Evolutionary conservation across 164 flowering plant species (phyloP).

Genomic region (Macadamia integrifolia): DNA sequence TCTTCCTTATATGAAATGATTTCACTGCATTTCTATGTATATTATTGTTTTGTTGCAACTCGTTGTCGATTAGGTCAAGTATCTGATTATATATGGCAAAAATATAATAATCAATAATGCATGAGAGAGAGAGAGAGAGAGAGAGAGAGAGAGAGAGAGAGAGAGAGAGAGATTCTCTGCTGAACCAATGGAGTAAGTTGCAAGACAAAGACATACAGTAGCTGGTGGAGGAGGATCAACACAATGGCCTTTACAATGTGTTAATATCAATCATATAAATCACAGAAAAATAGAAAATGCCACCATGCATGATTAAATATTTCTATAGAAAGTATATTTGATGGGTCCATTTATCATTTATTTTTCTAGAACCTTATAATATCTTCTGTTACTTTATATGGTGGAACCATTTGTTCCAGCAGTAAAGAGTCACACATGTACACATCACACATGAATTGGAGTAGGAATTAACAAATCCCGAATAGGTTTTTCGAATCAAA

Average conservation of each 20-base stretch:
- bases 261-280: constrained; percentile 14
- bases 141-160: too few relatives aligned
- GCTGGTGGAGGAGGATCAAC: constrained; percentile 9
- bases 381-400: not conserved
- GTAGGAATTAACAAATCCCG: too few relatives aligned
- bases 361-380: not conserved
- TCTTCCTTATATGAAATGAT: too few relatives aligned
- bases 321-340: constrained; percentile 7
- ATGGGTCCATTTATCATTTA: constrained; percentile 1
- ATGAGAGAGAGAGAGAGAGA: not conserved
- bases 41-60: too few relatives aligned
- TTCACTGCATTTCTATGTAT: too few relatives aligned
- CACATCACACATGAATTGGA: too few relatives aligned
- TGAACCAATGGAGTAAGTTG: not conserved
- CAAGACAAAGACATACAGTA: not conserved
- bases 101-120: not conserved
- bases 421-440: too few relatives aligned
- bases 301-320: not conserved
- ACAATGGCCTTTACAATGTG: constrained; percentile 4
- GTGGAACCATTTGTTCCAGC: not conserved
- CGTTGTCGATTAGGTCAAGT: too few relatives aligned
- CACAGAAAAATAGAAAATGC: constrained; percentile 19
- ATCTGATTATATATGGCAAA: too few relatives aligned
- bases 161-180: not conserved
- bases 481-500: too few relatives aligned